Evolutionary conservation across 169 alveolate species (phyloP), one percentile per base, ranked within the genome.

Genomic region (Cryptosporidium parvum): DNA sequence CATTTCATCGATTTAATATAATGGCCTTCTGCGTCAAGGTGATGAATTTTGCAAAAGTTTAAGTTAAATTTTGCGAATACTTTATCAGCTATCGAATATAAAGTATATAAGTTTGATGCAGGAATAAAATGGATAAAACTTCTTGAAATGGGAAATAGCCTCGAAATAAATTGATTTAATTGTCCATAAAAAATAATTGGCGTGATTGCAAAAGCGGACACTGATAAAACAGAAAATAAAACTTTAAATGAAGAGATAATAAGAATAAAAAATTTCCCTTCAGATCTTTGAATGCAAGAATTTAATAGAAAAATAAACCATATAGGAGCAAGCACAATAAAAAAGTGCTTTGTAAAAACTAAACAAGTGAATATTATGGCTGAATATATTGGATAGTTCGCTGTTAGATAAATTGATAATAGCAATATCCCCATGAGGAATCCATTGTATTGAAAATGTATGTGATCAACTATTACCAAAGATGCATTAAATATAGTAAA

Each of bases 381-480:
- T 31, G 86, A 73, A 33, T 56, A 18, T 73, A 29, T 37, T 73
- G 86, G 86, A 56, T 73, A 62, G 7, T 33, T 42, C 1, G 56
- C 23, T 12, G 86, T 37, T 37, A 51, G 45, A 31, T 53, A 73
- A 23, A 56, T 56, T n/a, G 95, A 71, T 58, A 91, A 84, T 31
- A 93, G 62, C 35, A 91, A 85, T 18, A 93, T 91, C 65, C 95
- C 96, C 91, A 93, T 85, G 37, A 95, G 91, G 68, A 94, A 91
- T 53, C 96, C 93, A 39, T 73, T 73, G 86, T 95, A 92, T 75
- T 92, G 94, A 80, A 92, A 93, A 71, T 91, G 94, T 53, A 92
- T 93, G 75, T 93, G 94, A 92, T 95, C 97, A 56, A 94, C 93
- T 48, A 95, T 84, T 62, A 95, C 92, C 71, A 95, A 91, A 6